phyloP scores from a whole-genome alignment of 805 yeast species.

The Candida hispaniensis region DNA sequence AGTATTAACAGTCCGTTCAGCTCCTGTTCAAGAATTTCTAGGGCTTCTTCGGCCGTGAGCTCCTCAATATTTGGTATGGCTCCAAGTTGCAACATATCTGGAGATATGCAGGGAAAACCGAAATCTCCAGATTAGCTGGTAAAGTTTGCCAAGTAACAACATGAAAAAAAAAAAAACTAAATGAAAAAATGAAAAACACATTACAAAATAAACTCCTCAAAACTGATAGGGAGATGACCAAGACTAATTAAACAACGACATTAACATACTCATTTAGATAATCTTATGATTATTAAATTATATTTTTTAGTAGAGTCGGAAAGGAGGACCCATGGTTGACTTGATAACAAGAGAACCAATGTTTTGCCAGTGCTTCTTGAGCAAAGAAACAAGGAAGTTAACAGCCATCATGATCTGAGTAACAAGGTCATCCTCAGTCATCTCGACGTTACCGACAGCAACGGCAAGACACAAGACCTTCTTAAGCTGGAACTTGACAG shows the following conservation, averaged over 20 bases:
- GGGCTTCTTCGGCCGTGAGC: slow-evolving; percentile 1
- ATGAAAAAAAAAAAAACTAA: no score
- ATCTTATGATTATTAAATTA: not conserved
- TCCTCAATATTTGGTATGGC: slow-evolving; percentile 5
- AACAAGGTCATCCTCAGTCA: slow-evolving; percentile 92
- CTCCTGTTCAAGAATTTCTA: slow-evolving; percentile 1
- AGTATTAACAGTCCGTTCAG: slow-evolving; percentile 10
- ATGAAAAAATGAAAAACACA: no score
- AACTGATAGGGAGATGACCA: no score
- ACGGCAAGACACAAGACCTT: slow-evolving; percentile 99
- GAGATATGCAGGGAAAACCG: no score
- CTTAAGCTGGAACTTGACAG: slow-evolving; percentile 99
- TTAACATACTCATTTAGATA: slow-evolving; percentile 9
- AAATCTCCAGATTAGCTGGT: no score
- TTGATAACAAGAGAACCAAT: slow-evolving; percentile 98
- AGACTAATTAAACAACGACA: no score
- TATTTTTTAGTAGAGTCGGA: slow-evolving; percentile 95
- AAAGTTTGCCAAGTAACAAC: no score
- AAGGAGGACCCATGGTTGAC: slow-evolving; percentile 99
- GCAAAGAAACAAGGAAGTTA: slow-evolving; percentile 97
- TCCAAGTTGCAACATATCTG: not conserved
- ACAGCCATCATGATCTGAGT: slow-evolving; percentile 98
- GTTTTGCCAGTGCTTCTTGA: slow-evolving; percentile 99
- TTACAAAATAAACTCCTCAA: no score
- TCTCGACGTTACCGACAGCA: slow-evolving; percentile 99